Conservation (phyloP, 805 yeast species). For the Metschnikowia gelsemii region DNA sequence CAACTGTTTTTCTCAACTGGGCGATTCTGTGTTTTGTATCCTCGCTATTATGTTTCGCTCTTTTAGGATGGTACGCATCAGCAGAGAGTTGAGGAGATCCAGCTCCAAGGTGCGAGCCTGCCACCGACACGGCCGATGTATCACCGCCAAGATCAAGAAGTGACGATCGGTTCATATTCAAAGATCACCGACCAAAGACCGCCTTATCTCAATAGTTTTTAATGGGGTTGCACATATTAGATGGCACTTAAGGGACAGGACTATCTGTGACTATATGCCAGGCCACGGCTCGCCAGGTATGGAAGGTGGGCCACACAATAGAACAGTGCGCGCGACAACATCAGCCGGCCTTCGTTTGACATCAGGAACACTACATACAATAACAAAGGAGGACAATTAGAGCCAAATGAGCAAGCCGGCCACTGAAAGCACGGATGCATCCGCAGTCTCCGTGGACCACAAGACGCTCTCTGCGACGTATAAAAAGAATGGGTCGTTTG, state of each 20-base stretch:
- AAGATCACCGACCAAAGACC: no score
- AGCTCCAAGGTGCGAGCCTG: constrained; percentile 14
- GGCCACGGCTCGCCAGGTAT: no score
- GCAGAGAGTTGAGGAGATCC: constrained; percentile 10
- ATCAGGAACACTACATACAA: no score
- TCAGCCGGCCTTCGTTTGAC: no score
- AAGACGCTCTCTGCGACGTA: constrained; percentile 41
- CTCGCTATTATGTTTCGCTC: constrained; percentile 10
- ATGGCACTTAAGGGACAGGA: no score
- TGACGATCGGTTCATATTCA: constrained; percentile 2
- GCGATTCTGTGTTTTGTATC: constrained; percentile 4
- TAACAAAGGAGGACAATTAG: no score
- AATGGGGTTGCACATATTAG: neutral
- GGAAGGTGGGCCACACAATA: no score
- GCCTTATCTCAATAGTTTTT: neutral
- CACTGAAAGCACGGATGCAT: neutral
- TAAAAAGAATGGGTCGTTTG: constrained; percentile 52
- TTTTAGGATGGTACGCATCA: constrained; percentile 5
- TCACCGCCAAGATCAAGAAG: constrained; percentile 11
- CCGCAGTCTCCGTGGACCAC: constrained; percentile 27
- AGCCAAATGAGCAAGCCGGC: constrained; percentile 3
- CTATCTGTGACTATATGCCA: no score
- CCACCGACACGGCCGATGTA: neutral
- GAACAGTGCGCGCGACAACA: no score
- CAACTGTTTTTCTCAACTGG: constrained; percentile 3